Evolutionary conservation across 2,329 filamentous ascomycete species (phyloP), one percentile per base, ranked within the genome.

Genomic region (Lecanicillium sp.): DNA sequence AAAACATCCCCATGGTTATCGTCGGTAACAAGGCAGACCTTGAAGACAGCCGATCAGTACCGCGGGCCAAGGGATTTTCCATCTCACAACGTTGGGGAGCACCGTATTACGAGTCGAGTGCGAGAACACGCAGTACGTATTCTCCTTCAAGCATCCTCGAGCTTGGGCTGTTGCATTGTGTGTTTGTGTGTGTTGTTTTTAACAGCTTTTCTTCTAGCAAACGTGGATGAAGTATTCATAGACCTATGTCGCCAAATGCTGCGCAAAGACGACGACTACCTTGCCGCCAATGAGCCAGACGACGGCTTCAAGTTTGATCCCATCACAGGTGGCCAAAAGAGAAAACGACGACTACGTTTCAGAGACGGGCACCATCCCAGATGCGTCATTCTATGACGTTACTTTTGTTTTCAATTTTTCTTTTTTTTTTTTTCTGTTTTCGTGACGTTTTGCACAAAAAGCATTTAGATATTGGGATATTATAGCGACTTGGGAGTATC

Each of bases 21-120:
- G 87, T 94, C 33, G 87, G 87, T 45, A 95, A 94, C 70, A 94
- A 94, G 63, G 84, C 83, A 43, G 87, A 95, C 54, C 71, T 95
- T 31, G 86, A 92, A 61, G 87, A 94, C 56, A 84, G 89, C 57
- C 79, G 87, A 20, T 76, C 75, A 15, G 84, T 95, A 8, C 78
- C 83, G 11, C 76, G 86, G 37, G 81, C 83, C 45, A 80, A 80
- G 50, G 88, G 85, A 5, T 94, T 94, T 55, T 75, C 82, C 22
- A 75, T 94, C 46, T 88, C 85, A n/a, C 85, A 92, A 55, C 75
- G 75, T 53, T 95, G 88, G 88, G 83, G 82, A 15, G 85, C 85
- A 27, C 88, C 88, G 1, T 95, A 94, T 59, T 95, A 94, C 55
- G 88, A 95, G 64, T 83, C 88, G 27, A 90, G 84, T 46, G 88